Evolutionary conservation across 768 basidiomycete genomes (phyloP), one percentile per base, ranked within the genome.

Genomic region (Russula brevipes): DNA sequence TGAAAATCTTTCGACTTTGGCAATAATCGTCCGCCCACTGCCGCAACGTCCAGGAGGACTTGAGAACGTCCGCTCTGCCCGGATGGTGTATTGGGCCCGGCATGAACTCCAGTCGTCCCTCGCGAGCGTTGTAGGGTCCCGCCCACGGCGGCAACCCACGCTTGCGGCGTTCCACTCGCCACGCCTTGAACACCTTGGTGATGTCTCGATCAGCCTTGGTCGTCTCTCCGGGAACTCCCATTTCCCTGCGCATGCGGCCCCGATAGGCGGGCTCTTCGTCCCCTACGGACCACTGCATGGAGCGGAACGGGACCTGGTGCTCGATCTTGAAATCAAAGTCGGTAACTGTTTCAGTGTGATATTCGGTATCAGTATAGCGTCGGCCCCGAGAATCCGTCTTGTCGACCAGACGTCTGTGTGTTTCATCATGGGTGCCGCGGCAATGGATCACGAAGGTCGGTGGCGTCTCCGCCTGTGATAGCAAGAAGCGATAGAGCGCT

Each of bases 21-120:
- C 89, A 91, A 69, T 91, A 93, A 60, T 88, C 85, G 67, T 92
- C 89, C 8, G 89, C 89, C 91, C 91, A 94, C 62, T 87, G 65
- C 7, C 67, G 67, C 36, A 66, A 36, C 5, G 67, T 66, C 58
- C 38, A 74, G 66, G 63, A 67, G 5, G 68, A 70, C 41, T 65
- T 64, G 38, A 68, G 66, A 8, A 69, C 68, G 16, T 59, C 51
- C 3, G 52, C 54, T 9, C 59, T 53, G 10, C 53, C 59, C 16
- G 64, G 47, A n/a, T 57, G 59, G 5, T 54, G 59, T 11, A 17
- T 42, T 1, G 45, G 52, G 3, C 55, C 57, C 7, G 59, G 61
- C 57, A 4, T 39, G 55, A 50, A 47, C 46, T 24, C 42, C 8
- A 35, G 19, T 44, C 54, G 49, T 41, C 56, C 56, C 7, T 2